Percentiles rank a stretch among this genome's conserved stretches.
Evolutionary conservation across 2,329 filamentous ascomycete species (phyloP).

Genomic region (Pezicula neosporulosa): DNA sequence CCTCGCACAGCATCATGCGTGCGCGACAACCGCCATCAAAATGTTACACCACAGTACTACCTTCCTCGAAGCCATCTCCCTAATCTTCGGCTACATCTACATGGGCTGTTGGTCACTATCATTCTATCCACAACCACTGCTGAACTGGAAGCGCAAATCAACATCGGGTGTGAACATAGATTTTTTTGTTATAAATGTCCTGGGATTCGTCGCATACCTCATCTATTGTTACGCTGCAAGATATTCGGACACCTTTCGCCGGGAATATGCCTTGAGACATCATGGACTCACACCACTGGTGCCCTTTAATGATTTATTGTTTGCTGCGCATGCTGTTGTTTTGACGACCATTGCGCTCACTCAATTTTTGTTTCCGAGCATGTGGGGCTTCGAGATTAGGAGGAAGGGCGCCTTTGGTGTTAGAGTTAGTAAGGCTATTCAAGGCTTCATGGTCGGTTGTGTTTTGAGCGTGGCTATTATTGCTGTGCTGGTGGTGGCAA

Average conservation of each 20-base stretch:
- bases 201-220: constrained; percentile 73
- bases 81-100: constrained; percentile 72
- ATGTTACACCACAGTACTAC: constrained; percentile 12
- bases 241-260: constrained; percentile 72
- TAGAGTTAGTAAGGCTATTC: constrained; percentile 57
- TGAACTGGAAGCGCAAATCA: constrained; percentile 73
- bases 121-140: constrained; percentile 87
- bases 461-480: constrained; percentile 51
- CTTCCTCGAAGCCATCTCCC: constrained; percentile 48
- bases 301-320: constrained; percentile 84
- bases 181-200: constrained; percentile 72
- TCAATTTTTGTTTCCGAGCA: constrained; percentile 61
- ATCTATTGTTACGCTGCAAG: constrained; percentile 73
- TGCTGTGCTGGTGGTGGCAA: constrained; percentile 38
- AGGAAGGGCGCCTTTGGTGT: constrained; percentile 42
- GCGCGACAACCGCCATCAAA: not conserved
- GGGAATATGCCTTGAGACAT: constrained; percentile 81
- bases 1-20: too few relatives aligned
- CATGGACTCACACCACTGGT: constrained; percentile 76
- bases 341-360: constrained; percentile 71
- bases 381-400: constrained; percentile 74
- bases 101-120: constrained; percentile 77
- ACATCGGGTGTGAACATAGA: constrained; percentile 85
- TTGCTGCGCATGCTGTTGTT: constrained; percentile 76
- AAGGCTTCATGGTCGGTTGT: constrained; percentile 68